Conservation (phyloP, 805 yeast species). For the Saccharomycopsis schoenii region DNA sequence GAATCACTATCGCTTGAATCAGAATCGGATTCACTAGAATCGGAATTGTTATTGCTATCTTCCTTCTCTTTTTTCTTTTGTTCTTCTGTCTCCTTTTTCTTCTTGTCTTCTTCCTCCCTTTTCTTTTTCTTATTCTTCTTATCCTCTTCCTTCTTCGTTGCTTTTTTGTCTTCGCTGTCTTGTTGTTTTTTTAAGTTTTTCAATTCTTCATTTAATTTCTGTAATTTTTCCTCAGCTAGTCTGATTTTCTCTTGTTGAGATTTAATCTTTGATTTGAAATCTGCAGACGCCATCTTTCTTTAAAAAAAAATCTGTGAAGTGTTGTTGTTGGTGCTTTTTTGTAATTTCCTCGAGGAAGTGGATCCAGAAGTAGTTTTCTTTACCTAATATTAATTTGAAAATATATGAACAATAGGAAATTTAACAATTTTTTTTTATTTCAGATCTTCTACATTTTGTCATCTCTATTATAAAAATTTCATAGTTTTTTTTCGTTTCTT, state of each 20-base stretch:
- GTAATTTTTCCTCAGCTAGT: constrained; percentile 19
- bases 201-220: constrained; percentile 20
- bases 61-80: not conserved
- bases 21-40: not conserved
- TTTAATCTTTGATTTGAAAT: not conserved
- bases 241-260: constrained; percentile 19
- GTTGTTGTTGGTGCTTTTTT: not conserved
- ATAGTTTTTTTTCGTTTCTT: not conserved
- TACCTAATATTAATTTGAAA: not conserved
- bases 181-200: constrained; percentile 14
- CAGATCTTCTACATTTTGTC: not conserved
- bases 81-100: not conserved
- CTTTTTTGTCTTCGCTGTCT: not conserved
- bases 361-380: not conserved
- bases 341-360: not conserved
- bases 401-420: not conserved
- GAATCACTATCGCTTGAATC: not conserved
- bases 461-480: not conserved
- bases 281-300: not conserved
- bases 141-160: constrained; percentile 17
- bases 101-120: not conserved
- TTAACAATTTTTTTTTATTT: not conserved
- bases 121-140: constrained; percentile 1
- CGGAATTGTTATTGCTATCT: not conserved
- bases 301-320: too few species aligned